phyloP scores from a whole-genome alignment of 805 yeast species.

The Candida anglica region DNA sequence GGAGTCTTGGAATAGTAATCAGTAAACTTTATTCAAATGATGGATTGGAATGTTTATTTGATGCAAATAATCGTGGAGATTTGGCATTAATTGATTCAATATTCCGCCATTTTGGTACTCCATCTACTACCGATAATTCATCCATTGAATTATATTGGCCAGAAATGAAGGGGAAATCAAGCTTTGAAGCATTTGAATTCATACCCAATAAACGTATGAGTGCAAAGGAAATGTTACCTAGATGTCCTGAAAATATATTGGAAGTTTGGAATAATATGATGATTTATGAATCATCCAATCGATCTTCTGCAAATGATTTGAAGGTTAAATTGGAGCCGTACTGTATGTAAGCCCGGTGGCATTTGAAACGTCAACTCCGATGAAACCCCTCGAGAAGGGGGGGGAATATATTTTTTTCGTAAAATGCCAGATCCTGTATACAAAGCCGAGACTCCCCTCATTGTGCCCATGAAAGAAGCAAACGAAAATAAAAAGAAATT shows the following conservation, averaged over 20 bases:
- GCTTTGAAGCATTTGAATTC: conserved; percentile 2
- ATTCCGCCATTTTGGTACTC: conserved; percentile 61
- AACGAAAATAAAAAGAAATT: too few relatives aligned
- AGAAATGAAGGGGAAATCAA: conserved; percentile 18
- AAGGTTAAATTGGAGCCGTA: background rate
- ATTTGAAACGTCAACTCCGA: too few relatives aligned
- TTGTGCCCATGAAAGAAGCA: too few relatives aligned
- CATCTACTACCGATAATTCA: conserved; percentile 23
- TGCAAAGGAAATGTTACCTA: conserved; percentile 10
- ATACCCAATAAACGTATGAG: background rate
- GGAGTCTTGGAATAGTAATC: conserved; percentile 66
- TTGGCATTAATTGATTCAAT: conserved; percentile 53
- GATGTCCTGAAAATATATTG: conserved; percentile 13
- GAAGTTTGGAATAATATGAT: conserved; percentile 40
- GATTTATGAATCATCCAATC: conserved; percentile 24
- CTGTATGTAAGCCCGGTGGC: too few relatives aligned
- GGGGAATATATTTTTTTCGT: too few relatives aligned
- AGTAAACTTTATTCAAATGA: conserved; percentile 43
- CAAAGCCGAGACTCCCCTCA: too few relatives aligned
- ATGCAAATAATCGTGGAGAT: conserved; percentile 46
- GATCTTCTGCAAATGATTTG: background rate
- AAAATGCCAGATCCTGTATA: too few relatives aligned
- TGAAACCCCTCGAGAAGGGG: too few relatives aligned
- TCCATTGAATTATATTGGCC: conserved; percentile 27
- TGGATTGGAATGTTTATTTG: conserved; percentile 26